Base-by-base conservation (phyloP, 2,329 filamentous ascomycete species). In the Diplodia scrobiculata region DNA sequence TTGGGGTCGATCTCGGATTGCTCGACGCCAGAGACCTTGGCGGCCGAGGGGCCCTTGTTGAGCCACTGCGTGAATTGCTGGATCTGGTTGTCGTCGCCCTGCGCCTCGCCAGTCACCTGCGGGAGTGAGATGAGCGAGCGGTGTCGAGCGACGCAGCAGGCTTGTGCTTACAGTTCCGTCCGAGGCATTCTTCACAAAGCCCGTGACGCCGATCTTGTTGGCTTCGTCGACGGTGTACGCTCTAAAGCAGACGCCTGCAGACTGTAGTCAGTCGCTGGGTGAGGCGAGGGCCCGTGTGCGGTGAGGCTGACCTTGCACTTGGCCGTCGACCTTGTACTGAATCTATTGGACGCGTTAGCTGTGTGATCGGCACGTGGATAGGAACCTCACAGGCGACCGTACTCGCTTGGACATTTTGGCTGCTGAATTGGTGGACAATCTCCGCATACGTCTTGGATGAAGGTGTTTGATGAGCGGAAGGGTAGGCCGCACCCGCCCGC, bases 31-130 rank as follows among this genome's bases (percentile, higher is more conserved):
- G 87, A 86, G 0, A 98, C 94, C 27, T 84, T 84, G 1, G 93
- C 88, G 65, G 86, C 82, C 0, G 83, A 80, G 0, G 93, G 93
- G 0, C 94, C 94, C 63, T 86, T 84, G 72, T 92, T 84, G 54
- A 97, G 80, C 68, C 91, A 87, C 70, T 89, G 86, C 41, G 96
- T 79, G 70, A 97, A 89, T 65, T 87, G 84, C 63, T 87, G 78
- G 29, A 98, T 76, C 2, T 84, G 78, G 0, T 86, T 83, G 1
- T 87, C 83, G 1, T 85, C 82, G 34, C 92, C 93, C 75, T 98
- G 94, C 5, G 89, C 92, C 79, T 97, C 93, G 29, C 94, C 94
- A 73, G 91, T 87, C 54, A 98, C 93, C 91, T 97, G 70, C 4
- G n/a, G 27, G 50, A 25, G 6, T n/a, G 6, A 2, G 9, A 21